A percentile compares a stretch with the other conserved stretches of the same genome.
Conservation (phyloP, 1,284 basidiomycete genomes). For the Trichosporon inkin region DNA sequence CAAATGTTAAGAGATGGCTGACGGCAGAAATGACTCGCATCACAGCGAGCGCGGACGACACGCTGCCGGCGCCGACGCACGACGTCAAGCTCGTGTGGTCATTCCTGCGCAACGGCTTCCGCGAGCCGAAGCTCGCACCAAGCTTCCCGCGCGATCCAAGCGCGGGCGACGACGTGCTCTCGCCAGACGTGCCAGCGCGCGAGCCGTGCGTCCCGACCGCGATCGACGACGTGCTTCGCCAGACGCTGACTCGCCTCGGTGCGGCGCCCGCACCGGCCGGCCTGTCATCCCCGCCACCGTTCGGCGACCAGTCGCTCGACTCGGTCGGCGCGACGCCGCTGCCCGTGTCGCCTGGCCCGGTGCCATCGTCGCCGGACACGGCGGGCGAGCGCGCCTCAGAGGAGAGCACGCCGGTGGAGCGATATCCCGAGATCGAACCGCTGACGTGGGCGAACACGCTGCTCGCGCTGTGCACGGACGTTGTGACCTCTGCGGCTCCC, state of each 20-base stretch:
- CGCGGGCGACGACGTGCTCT: constrained; percentile 13
- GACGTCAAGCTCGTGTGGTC: constrained; percentile 47
- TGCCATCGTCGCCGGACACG: constrained; percentile 15
- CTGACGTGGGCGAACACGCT: constrained; percentile 23
- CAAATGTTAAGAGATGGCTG: background rate
- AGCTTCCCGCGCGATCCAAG: constrained; percentile 33
- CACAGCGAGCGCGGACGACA: constrained; percentile 7
- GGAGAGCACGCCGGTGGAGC: background rate
- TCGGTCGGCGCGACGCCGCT: background rate
- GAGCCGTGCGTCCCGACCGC: background rate
- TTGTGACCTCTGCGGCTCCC: background rate
- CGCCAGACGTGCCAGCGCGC: background rate
- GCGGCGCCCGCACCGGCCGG: background rate
- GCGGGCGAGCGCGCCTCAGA: constrained; percentile 1
- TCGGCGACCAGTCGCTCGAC: constrained; percentile 6
- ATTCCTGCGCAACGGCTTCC: constrained; percentile 41
- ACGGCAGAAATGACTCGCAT: constrained; percentile 17
- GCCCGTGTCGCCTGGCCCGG: background rate
- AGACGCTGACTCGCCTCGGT: constrained; percentile 13
- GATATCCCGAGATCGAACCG: constrained; percentile 14
- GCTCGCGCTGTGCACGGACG: constrained; percentile 7
- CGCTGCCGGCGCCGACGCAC: constrained; percentile 24
- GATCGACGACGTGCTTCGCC: constrained; percentile 14
- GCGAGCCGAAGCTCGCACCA: constrained; percentile 26
- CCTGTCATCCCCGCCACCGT: constrained; percentile 4